Evolutionary conservation across 2,329 filamentous ascomycete genomes (phyloP), one percentile per base, ranked within the genome.

Genomic region (Fusarium coicis): DNA sequence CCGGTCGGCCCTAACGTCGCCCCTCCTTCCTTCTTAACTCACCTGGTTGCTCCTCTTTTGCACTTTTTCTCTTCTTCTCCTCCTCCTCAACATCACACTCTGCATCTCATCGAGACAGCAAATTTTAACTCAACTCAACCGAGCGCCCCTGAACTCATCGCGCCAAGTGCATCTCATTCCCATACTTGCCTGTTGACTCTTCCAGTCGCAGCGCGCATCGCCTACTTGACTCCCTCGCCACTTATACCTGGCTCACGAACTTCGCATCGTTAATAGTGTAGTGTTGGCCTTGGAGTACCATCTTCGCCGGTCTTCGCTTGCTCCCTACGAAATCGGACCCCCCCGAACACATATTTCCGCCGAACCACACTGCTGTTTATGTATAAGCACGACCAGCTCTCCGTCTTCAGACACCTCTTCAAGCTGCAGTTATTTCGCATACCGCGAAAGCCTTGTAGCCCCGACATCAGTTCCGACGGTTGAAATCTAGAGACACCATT

Each of bases 341-440:
- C 64, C 46, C 70, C 73, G 75, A 73, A 77, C 79, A 80, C 76
- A 76, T 80, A 81, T 77, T 60, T 75, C 69, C 65, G 66, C 76
- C 74, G 74, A 78, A 73, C 74, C 77, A 83, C 79, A 80, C 81
- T 81, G 81, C 82, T 93, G 94, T 97, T 93, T 97, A 97, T 97
- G 95, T 97, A 97, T 97, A 95, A 95, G 94, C 93, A 94, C 93
- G 93, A 93, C 91, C 84, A 88, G 82, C 90, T 90, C 91, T 91
- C 93, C 93, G 91, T 94, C 92, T 95, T 94, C 91, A 93, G 92
- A 93, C 92, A 96, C 92, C 94, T 94, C 89, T 91, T 94, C 89
- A 94, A 94, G 93, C 94, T 97, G 93, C 94, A 95, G 91, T 89
- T 92, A 90, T 97, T 97, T 93, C 94, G 94, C 91, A 95, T 93